phyloP scores from a whole-genome alignment of 345 rosid species.

The Eucalyptus microcorys region DNA sequence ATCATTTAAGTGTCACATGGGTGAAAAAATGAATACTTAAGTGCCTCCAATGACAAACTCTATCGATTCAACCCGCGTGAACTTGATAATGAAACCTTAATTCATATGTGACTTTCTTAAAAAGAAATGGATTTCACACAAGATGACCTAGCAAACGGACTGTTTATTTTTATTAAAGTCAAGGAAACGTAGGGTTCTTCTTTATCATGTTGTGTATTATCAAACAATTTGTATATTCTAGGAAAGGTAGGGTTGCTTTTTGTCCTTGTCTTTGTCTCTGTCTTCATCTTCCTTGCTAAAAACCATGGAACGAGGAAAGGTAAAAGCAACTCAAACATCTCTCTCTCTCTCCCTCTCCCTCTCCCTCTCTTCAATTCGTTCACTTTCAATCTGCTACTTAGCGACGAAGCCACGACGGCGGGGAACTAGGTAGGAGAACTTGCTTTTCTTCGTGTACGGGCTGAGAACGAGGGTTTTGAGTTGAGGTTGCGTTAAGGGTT shows the following conservation, averaged over 20 bases:
- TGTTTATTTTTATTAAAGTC: background rate
- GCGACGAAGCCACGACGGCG: background rate
- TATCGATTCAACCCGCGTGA: fast-evolving
- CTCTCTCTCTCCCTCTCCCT: background rate
- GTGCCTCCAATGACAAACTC: background rate
- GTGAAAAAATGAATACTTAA: background rate
- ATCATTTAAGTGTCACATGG: background rate
- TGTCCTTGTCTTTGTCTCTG: background rate
- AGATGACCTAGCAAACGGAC: background rate
- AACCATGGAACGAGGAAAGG: background rate
- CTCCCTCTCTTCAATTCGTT: background rate
- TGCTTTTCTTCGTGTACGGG: background rate
- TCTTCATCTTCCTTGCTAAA: background rate
- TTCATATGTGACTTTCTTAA: background rate
- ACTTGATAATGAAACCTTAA: background rate
- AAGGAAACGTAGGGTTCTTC: background rate
- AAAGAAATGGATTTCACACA: background rate
- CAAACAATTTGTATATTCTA: background rate
- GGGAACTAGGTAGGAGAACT: background rate
- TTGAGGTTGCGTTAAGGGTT: background rate
- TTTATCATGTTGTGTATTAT: background rate
- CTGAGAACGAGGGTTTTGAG: background rate
- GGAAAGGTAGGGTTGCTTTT: background rate
- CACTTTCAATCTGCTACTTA: background rate
- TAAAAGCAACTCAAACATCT: background rate